Base-by-base conservation (phyloP, 2,329 filamentous ascomycete species). In the Ophiostoma sp. region DNA sequence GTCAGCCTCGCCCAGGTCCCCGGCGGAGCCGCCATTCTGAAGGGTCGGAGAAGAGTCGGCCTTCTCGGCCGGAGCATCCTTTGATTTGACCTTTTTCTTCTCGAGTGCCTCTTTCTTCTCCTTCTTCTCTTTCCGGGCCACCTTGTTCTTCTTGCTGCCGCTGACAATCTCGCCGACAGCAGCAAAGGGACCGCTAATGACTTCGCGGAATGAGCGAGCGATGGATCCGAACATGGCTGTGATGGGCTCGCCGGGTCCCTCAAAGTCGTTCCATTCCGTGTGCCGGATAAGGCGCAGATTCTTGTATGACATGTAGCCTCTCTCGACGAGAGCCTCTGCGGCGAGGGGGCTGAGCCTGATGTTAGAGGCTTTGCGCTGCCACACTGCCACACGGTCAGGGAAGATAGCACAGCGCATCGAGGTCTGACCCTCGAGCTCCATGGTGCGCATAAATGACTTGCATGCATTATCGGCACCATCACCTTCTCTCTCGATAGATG, bases 191-290 rank as follows among this genome's bases (percentile, higher is more conserved):
- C 89, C 89, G n/a, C 82, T 80, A 40, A 88, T 84, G 0, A 88
- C 80, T 47, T 85, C 83, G 1, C 83, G 82, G 3, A 88, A 75
- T 0, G 85, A 85, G 3, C 82, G 81, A n/a, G 85, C 81, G 4
- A 91, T 72, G 0, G 87, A 88, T 11, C 85, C 85, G 45, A 85
- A 85, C 4, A 85, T 79, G 3, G 89, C 89, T 0, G 88, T 90
- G 12, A 92, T 79, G 0, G 89, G 89, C 74, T 92, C 89, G 0
- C 89, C 89, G 0, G 89, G 89, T 0, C 90, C 90, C 72, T 90
- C 88, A 73, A 91, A 92, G 73, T 92, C 89, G 72, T 91, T 90
- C 88, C 89, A 92, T 73, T 91, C 88, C 66, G 83, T 85, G 73
- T 90, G 87, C 8, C 89, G 81, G 8, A 90, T 74, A 0, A 92